A percentile compares a stretch with the other conserved stretches of the same genome.
These are phyloP conservation scores for Podospora anserina DNA, from an alignment of 495 filamentous ascomycete species.

Conservation along the genomic window DNA sequence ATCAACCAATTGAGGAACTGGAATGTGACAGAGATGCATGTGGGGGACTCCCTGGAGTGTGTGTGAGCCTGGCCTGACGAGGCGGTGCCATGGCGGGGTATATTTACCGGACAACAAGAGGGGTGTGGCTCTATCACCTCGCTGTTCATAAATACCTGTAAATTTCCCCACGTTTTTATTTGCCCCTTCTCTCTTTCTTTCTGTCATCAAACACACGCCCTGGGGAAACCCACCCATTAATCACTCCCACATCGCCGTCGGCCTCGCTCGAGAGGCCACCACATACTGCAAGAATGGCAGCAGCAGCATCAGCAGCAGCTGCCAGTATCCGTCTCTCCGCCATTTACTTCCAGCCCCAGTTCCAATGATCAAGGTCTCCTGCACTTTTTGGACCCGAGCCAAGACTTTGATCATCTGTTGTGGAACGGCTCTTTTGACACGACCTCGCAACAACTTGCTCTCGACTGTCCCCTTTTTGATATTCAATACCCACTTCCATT, in stretches of 20 bases:
- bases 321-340: slow-evolving; percentile 10
- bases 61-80: background rate
- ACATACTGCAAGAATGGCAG: slow-evolving; percentile 19
- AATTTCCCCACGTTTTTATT: too few species aligned
- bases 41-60: background rate
- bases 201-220: background rate
- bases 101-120: background rate
- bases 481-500: background rate
- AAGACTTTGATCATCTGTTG: slow-evolving; percentile 16
- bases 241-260: background rate
- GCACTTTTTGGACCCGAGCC: background rate
- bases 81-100: background rate
- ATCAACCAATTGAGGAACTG: background rate
- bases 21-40: background rate
- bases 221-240: background rate
- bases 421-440: slow-evolving; percentile 7
- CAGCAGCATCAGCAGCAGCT: slow-evolving; percentile 10
- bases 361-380: background rate
- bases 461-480: slow-evolving; percentile 2
- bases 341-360: slow-evolving; percentile 18
- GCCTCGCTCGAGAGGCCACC: slow-evolving; percentile 16
- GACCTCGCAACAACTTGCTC: background rate
- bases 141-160: too few species aligned
- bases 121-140: background rate
- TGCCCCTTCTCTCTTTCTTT: background rate